Evolutionary conservation across 75 land plant species (phyloP), one percentile per base, ranked within the genome.

Genomic region (Picea glauca): DNA sequence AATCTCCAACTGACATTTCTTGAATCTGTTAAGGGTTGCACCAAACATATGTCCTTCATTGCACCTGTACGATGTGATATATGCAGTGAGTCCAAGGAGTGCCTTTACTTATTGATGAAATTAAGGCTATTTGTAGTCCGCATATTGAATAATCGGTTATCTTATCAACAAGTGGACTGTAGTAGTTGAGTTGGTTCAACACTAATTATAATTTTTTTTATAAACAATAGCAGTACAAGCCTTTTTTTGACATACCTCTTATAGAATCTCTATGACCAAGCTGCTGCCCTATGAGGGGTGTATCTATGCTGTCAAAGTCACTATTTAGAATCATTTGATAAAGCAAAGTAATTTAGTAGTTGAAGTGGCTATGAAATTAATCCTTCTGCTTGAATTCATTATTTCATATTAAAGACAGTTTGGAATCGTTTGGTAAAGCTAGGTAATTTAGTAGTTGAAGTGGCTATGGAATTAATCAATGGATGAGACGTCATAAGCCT

Each of bases 1-100:
- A 87, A 89, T 60, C 76, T 96, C 59, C 54, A 83, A 14, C 80
- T 96, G 15, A 86, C 95, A 64, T 94, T 96, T 83, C 32, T 79
- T 86, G 98, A 96, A 84, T 98, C 99, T 70, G 93, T 89, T 13
- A 82, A 82, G 86, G 99, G 99, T 23, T 94, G 98, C 84, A 85
- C 85, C 46, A 96, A 89, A 80, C 75, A 81, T 30, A 72, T 96
- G 30, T 83, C 88, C 26, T 89, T 91, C 82, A 88, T 81, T 80
- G 84, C 93, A 60, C 58, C 76, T 50, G 88, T 92, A 54, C 90
- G 89, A 8, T 96, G 99, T 81, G 84, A 92, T 75, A 77, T 89
- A 58, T 96, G 99, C 81, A 62, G 98, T 96, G 79, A 91, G 98
- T 89, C 35, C 46, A 80, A 62, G 73, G 73, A 70, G 20, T 38